phyloP scores from a whole-genome alignment of 163 green algal genomes.

The Prototheca wickerhamii region DNA sequence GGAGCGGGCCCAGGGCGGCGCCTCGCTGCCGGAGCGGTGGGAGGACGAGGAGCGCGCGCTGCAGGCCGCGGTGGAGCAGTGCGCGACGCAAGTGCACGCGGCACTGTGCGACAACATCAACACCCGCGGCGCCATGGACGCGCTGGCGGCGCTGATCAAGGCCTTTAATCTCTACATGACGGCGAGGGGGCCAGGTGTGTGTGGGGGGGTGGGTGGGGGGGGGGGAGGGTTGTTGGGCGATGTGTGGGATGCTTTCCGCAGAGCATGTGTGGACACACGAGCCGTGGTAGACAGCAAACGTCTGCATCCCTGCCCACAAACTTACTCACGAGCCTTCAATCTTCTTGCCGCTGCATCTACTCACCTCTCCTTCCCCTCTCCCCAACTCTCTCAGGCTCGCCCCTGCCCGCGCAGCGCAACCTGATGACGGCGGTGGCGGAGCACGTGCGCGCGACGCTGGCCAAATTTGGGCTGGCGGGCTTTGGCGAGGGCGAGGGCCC shows the following conservation, averaged over 20 bases:
- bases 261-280: no score
- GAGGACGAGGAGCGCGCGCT: constrained; percentile 53
- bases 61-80: constrained; percentile 21
- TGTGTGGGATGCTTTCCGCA: no score
- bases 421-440: constrained; percentile 60
- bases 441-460: constrained; percentile 76
- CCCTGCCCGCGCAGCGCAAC: constrained; percentile 38
- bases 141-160: constrained; percentile 70
- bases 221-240: not conserved
- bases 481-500: constrained; percentile 29
- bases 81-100: constrained; percentile 57
- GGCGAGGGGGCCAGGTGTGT: constrained; percentile 4
- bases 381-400: not conserved
- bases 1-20: constrained; percentile 4
- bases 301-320: no score
- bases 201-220: not conserved
- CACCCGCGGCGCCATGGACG: constrained; percentile 70
- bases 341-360: not conserved
- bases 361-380: not conserved
- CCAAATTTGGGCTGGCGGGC: constrained; percentile 71
- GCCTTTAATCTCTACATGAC: constrained; percentile 76
- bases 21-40: constrained; percentile 18
- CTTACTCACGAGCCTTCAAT: no score
- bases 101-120: constrained; percentile 88
- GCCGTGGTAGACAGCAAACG: no score